Evolutionary conservation across 371 early-diverging fungal genomes (phyloP).

Genomic region (Lichtheimia ornata): DNA sequence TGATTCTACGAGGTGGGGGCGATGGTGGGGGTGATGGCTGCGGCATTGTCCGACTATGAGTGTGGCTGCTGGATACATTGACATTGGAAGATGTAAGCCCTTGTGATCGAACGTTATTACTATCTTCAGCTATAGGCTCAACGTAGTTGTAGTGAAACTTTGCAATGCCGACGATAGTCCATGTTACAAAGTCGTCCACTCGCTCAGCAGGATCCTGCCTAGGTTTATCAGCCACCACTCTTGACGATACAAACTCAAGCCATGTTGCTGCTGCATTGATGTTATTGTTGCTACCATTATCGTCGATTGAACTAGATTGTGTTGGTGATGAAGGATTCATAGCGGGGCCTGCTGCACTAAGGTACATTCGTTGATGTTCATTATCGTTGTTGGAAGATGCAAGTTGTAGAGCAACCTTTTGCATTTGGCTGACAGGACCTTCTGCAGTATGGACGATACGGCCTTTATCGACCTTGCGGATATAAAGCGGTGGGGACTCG

Average conservation of each 20-base stretch:
- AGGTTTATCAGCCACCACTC: slow-evolving; percentile 7
- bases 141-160: slow-evolving; percentile 51
- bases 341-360: slow-evolving; percentile 25
- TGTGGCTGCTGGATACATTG: background rate
- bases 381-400: slow-evolving; percentile 14
- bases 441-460: slow-evolving; percentile 60
- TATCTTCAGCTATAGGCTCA: background rate
- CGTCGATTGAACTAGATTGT: background rate
- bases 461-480: slow-evolving; percentile 82
- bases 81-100: background rate
- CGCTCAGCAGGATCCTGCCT: slow-evolving; percentile 14
- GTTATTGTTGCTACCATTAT: background rate
- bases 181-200: slow-evolving; percentile 79
- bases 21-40: slow-evolving; percentile 35
- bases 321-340: background rate
- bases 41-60: background rate
- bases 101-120: background rate
- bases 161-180: slow-evolving; percentile 80
- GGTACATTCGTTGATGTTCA: slow-evolving; percentile 30
- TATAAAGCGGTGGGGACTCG: slow-evolving; percentile 70
- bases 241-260: slow-evolving; percentile 34
- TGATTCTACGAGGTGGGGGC: slow-evolving; percentile 34
- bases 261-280: slow-evolving; percentile 25
- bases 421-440: slow-evolving; percentile 86
- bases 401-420: slow-evolving; percentile 80